Percentiles rank a stretch among this genome's conserved stretches.
Evolutionary conservation across 345 rosid genomes (phyloP).

Genomic region (Pugionium dolabratum): DNA sequence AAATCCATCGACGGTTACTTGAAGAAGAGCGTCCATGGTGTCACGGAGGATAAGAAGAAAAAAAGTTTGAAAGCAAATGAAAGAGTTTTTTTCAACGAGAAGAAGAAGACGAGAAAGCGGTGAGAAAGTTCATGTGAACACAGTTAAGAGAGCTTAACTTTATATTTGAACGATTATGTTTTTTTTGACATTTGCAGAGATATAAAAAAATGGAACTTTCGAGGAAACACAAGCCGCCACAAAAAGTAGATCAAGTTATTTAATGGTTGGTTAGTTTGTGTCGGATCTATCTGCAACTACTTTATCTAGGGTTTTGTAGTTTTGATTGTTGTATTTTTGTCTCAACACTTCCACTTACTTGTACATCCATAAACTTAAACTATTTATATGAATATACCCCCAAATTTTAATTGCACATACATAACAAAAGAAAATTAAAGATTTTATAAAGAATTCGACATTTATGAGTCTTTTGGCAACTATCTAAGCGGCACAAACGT

Average conservation of each 20-base stretch:
- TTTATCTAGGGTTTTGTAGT: conserved; percentile 15
- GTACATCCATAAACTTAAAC: too few relatives aligned
- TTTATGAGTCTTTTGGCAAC: too few relatives aligned
- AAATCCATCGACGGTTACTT: conserved; percentile 28
- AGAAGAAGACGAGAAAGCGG: conserved; percentile 19
- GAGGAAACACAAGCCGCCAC: conserved; percentile 34
- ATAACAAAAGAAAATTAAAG: too few relatives aligned
- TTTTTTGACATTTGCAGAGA: background rate
- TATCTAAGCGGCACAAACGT: background rate
- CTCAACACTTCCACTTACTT: conserved; percentile 5
- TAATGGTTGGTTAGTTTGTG: conserved; percentile 23
- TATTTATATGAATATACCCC: too few relatives aligned
- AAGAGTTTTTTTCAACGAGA: background rate
- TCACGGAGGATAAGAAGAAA: background rate
- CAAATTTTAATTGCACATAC: too few relatives aligned
- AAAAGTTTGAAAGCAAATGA: conserved; percentile 2
- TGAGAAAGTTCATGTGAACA: conserved; percentile 26
- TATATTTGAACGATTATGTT: conserved; percentile 10
- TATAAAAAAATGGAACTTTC: conserved; percentile 24
- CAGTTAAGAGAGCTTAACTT: conserved; percentile 8
- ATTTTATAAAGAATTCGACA: too few relatives aligned
- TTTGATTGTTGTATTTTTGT: background rate
- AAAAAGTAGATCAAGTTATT: conserved; percentile 16
- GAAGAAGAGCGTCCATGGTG: conserved; percentile 37
- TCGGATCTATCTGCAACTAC: conserved; percentile 34